Base-by-base conservation (phyloP, 148 eudicot species). In the Rhododendron kiyosumense region DNA sequence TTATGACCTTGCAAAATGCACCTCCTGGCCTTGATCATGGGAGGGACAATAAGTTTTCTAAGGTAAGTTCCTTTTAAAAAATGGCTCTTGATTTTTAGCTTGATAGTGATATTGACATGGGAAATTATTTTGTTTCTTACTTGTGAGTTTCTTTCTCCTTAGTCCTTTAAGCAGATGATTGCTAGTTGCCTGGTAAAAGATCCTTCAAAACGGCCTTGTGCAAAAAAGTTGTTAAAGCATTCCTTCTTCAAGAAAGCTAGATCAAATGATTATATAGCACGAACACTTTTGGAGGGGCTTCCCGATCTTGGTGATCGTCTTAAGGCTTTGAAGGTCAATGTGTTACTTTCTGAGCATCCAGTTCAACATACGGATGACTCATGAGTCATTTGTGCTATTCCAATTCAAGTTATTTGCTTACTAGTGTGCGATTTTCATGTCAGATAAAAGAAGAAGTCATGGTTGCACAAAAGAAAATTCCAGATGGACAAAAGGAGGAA, bases 131-230 rank as follows among this genome's bases (percentile, higher is more conserved):
- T 3, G n/a, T 24, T 51, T 28, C 45, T 41, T 41, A 41, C 85
- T 76, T 34, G 14, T 20, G 45, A 85, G 84, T 85, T 79, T 22
- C 52, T 65, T 65, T 9, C 45, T 75, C 28, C 49, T 8, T 77
- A 97, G 99, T 92, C 94, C 71, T 97, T 97, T 88, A 97, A 93
- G 91, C 96, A 97, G 90, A 95, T 97, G 99, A 93, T 94, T 84
- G 98, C 99, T 63, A 95, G 96, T 91, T 97, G 99, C 88, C 89
- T 97, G 88, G 99, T 97, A 9, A 97, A 97, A 89, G 98, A 97
- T 90, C 99, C 97, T 87, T 85, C 89, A 77, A 97, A 95, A 85
- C 93, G 99, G 82, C 99, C 99, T 32, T 89, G 96, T 36, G 91
- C 97, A 8, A 93, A 90, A 73, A 97, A 91, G 85, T 89, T 97